Conservation (phyloP, 148 eudicot genomes). For the Chenopodium berlandieri region DNA sequence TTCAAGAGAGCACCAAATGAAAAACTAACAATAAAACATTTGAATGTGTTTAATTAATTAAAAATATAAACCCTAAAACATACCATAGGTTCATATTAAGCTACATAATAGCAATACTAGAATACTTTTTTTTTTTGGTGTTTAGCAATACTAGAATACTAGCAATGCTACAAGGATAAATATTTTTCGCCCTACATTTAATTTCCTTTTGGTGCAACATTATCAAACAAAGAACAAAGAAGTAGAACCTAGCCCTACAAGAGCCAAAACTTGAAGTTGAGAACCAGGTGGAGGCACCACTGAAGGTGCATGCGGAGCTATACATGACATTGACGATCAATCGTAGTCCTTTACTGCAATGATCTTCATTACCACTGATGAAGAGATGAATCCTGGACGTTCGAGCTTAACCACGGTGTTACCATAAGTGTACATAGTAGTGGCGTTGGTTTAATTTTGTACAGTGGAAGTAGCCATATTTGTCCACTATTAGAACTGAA, state of each 20-base stretch:
- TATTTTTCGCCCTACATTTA: background rate
- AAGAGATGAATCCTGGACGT: conserved; percentile 42
- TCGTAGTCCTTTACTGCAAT: conserved; percentile 53
- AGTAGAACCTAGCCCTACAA: conserved; percentile 10
- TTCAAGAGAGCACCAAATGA: too few relatives aligned
- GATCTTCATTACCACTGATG: conserved; percentile 46
- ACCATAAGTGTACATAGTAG: conserved; percentile 40
- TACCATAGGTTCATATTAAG: background rate
- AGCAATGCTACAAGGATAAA: too few relatives aligned
- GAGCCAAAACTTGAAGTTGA: background rate
- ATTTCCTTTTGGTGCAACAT: background rate
- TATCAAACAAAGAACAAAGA: conserved; percentile 1
- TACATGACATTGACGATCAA: conserved; percentile 41
- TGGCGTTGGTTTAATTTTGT: conserved; percentile 26
- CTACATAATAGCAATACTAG: background rate
- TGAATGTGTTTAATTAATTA: background rate
- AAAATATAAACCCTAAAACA: background rate
- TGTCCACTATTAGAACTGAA: conserved; percentile 60
- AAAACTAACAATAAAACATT: background rate
- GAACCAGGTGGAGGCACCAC: background rate
- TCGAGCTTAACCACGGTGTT: conserved; percentile 41
- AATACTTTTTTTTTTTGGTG: too few relatives aligned
- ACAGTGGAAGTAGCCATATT: conserved; percentile 73
- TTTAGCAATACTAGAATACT: background rate
- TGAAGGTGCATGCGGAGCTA: conserved; percentile 1